Percentiles rank a stretch among this genome's conserved stretches.
These are phyloP conservation scores for Phaffomyces thermotolerans DNA, from an alignment of 805 yeast genomes.

Conservation along the genomic window DNA sequence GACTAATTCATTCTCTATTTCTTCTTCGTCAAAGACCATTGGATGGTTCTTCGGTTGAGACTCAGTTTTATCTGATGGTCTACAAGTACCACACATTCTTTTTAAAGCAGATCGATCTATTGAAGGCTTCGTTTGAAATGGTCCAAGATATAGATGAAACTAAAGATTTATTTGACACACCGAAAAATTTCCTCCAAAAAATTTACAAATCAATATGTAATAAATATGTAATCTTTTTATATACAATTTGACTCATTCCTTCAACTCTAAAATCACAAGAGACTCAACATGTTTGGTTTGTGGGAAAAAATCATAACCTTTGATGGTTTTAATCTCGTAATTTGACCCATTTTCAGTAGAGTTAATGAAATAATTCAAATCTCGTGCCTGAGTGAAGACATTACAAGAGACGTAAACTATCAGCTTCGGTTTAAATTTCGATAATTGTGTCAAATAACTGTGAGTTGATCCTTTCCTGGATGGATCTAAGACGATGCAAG, in stretches of 20 bases:
- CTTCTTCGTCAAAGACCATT: slow-evolving; percentile 1
- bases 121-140: no score
- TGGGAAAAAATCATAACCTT: slow-evolving; percentile 95
- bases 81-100: slow-evolving; percentile 3
- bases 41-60: neutral
- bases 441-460: slow-evolving; percentile 71
- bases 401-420: slow-evolving; percentile 91
- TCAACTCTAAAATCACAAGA: slow-evolving; percentile 52
- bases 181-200: no score
- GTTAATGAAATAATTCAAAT: slow-evolving; percentile 68
- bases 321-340: slow-evolving; percentile 66
- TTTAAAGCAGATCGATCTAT: no score
- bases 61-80: neutral
- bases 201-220: no score
- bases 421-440: slow-evolving; percentile 74
- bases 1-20: neutral
- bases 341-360: slow-evolving; percentile 50
- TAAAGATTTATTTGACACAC: no score
- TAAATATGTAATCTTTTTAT: neutral
- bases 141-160: no score
- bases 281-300: slow-evolving; percentile 90
- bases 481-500: slow-evolving; percentile 89
- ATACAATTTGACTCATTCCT: neutral
- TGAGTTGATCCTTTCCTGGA: slow-evolving; percentile 95
- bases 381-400: slow-evolving; percentile 97